Conservation (phyloP, 2,329 filamentous ascomycete species). For the Ophiostoma sp. region DNA sequence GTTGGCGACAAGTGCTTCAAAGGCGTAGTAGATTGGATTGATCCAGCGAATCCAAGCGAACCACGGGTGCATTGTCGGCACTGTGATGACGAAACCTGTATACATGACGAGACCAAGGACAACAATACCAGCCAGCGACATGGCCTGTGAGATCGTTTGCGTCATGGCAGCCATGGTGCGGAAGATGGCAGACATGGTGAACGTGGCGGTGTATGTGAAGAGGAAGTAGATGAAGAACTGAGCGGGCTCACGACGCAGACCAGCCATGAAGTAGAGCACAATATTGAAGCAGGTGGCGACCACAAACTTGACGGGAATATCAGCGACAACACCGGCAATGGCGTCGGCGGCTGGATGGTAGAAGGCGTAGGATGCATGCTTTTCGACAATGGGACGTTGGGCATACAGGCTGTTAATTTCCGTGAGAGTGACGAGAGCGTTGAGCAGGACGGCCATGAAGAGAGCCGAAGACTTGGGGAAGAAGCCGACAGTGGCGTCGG, state of each 20-base stretch:
- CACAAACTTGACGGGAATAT: conserved; percentile 78
- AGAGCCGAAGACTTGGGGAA: conserved; percentile 70
- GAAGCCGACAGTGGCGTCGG: conserved; percentile 42
- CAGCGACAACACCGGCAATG: conserved; percentile 78
- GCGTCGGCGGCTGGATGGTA: conserved; percentile 89
- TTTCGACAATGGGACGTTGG: conserved; percentile 89
- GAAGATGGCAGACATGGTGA: conserved; percentile 86
- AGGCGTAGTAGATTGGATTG: conserved; percentile 76
- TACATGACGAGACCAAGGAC: conserved; percentile 68
- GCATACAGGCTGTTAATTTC: conserved; percentile 85
- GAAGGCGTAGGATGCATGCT: conserved; percentile 85
- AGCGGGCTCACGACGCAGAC: conserved; percentile 70
- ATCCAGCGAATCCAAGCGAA: conserved; percentile 80
- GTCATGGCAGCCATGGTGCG: conserved; percentile 76
- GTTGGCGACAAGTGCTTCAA: conserved; percentile 78
- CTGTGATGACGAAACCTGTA: conserved; percentile 66
- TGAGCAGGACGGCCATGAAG: conserved; percentile 86
- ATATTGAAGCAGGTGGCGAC: conserved; percentile 77
- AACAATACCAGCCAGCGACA: conserved; percentile 59
- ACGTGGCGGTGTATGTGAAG: conserved; percentile 68
- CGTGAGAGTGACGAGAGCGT: conserved; percentile 76
- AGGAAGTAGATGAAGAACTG: conserved; percentile 85
- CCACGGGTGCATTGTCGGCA: conserved; percentile 70
- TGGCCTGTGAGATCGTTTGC: conserved; percentile 64
- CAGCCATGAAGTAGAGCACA: conserved; percentile 82